Evolutionary conservation across 345 rosid species (phyloP), one percentile per base, ranked within the genome.

Genomic region (Mangifera indica): DNA sequence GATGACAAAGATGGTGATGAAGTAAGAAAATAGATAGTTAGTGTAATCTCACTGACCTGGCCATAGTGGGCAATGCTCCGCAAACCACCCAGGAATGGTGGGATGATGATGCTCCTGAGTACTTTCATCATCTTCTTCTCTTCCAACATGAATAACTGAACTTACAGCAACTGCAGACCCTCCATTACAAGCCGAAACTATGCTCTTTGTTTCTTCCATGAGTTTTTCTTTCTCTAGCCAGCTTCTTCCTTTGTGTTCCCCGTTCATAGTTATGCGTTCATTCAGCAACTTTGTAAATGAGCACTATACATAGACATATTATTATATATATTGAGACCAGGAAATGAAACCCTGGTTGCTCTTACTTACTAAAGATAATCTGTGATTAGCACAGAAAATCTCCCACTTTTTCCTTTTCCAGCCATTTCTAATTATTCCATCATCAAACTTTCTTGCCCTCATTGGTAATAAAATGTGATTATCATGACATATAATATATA

Each of bases 41-140:
- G 53, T 13, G 17, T 1, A 7, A 14, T 65, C 56, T 65, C 40
- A 48, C 69, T 65, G 42, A 81, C 85, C 85, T 76, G 82, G 85
- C 82, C 82, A 82, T n/a, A 67, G 26, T 1, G 85, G 72, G 60
- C 82, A 73, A 60, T 76, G 49, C 80, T 79, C 82, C 26, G 78
- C 74, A 68, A 76, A 82, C 85, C 85, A 82, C 42, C 82, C 85
- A 20, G 66, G 53, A 58, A 67, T 24, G 15, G 5, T 4, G 1
- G 78, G 84, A 63, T 60, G 72, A n/a, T 53, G 21, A 52, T 25
- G 72, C 21, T 54, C 57, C 60, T 66, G 58, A 6, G 2, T 0
- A 51, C 60, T 20, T 21, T 74, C 49, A 20, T 69, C 25, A 6
- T 0, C 21, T 10, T 42, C 66, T 10, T 55, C 63, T 9, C 0